phyloP scores from a whole-genome alignment of 2,329 filamentous ascomycete genomes.

The Emergomyces africanus region DNA sequence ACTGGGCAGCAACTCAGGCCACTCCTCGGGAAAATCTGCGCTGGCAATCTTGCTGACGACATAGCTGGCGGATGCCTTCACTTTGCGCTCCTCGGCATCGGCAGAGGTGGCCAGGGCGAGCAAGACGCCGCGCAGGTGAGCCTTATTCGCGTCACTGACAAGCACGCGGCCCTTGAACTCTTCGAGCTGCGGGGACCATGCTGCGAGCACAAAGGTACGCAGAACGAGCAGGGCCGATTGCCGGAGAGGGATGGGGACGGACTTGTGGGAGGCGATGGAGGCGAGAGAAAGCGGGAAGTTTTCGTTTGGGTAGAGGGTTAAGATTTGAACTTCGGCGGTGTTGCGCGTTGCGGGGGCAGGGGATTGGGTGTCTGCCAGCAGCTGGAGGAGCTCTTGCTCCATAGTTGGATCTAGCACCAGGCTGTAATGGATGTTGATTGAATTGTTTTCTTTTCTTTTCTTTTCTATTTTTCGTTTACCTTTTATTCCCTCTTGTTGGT shows the following conservation, averaged over 20 bases:
- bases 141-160: constrained; percentile 61
- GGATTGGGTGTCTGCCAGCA: constrained; percentile 78
- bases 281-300: constrained; percentile 69
- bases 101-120: constrained; percentile 63
- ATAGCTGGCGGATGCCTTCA: constrained; percentile 79
- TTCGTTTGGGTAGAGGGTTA: constrained; percentile 52
- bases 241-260: constrained; percentile 60
- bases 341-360: constrained; percentile 63
- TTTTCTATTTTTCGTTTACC: neutral
- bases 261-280: constrained; percentile 65
- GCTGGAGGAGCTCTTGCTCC: constrained; percentile 83
- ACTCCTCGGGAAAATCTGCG: constrained; percentile 85
- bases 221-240: constrained; percentile 72
- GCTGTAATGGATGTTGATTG: neutral
- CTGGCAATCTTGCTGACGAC: constrained; percentile 89
- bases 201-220: constrained; percentile 68
- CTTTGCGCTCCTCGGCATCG: constrained; percentile 63
- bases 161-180: constrained; percentile 56
- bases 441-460: neutral
- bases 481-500: neutral
- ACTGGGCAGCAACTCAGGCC: constrained; percentile 76
- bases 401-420: constrained; percentile 38
- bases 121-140: constrained; percentile 57
- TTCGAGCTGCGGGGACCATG: constrained; percentile 68
- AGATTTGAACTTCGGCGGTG: constrained; percentile 73